phyloP scores from a whole-genome alignment of 805 yeast species.

The Monosporozyma servazzii region DNA sequence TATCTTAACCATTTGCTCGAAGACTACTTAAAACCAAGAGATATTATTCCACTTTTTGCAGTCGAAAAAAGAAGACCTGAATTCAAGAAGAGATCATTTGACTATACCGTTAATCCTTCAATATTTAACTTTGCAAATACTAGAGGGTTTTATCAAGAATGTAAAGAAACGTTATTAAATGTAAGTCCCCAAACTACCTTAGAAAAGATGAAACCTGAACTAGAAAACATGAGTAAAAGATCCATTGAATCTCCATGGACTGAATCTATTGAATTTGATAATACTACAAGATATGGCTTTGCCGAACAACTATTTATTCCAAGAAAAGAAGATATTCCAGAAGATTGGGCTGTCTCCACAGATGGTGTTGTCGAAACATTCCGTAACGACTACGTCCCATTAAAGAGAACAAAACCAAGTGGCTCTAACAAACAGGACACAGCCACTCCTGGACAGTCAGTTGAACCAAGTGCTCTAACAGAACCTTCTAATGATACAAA shows the following conservation, averaged over 20 bases:
- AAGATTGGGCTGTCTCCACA: conserved; percentile 30
- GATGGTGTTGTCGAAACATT: conserved; percentile 48
- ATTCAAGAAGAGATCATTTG: conserved; percentile 20
- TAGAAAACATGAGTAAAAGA: conserved; percentile 31
- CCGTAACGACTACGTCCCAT: conserved; percentile 63
- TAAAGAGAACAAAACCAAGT: conserved; percentile 44
- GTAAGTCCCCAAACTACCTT: conserved; percentile 27
- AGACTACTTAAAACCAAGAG: conserved; percentile 28
- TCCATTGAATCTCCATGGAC: conserved; percentile 74
- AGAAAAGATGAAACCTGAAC: conserved; percentile 19
- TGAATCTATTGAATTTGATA: conserved; percentile 48
- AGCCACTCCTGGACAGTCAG: conserved; percentile 19
- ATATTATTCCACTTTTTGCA: conserved; percentile 27
- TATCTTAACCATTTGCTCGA: conserved; percentile 35
- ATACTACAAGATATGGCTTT: conserved; percentile 47
- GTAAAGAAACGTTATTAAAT: conserved; percentile 63
- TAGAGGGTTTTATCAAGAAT: conserved; percentile 50
- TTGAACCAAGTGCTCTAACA: conserved; percentile 11
- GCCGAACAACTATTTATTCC: conserved; percentile 74
- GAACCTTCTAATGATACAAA: conserved; percentile 14
- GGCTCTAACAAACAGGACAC: conserved; percentile 25
- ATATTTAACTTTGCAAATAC: conserved; percentile 49
- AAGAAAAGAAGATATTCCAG: conserved; percentile 32
- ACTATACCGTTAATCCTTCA: conserved; percentile 33
- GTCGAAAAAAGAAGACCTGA: conserved; percentile 26